phyloP scores from a whole-genome alignment of 2,329 filamentous ascomycete species.

The Colletotrichum tanaceti region DNA sequence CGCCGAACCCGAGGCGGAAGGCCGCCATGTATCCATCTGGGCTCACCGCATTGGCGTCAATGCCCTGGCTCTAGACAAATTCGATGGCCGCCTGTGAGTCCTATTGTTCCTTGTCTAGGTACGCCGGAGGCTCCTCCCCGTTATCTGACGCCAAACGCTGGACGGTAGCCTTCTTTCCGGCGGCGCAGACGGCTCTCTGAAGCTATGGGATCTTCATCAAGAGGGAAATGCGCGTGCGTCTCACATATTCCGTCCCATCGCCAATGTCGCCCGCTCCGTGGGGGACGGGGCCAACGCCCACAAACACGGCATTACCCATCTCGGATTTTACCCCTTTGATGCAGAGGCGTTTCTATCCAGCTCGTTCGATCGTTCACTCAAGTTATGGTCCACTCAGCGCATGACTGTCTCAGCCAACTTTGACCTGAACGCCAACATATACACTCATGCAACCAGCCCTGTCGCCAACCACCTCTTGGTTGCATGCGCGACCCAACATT shows the following conservation, averaged over 20 bases:
- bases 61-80: slow-evolving; percentile 81
- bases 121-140: too few relatives aligned
- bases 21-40: slow-evolving; percentile 52
- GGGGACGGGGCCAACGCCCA: slow-evolving; percentile 56
- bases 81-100: slow-evolving; percentile 79
- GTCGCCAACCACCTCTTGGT: slow-evolving; percentile 80
- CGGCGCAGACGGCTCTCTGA: slow-evolving; percentile 85
- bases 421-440: slow-evolving; percentile 74
- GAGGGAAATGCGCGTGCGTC: slow-evolving; percentile 57
- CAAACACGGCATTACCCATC: slow-evolving; percentile 78
- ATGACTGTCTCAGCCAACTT: slow-evolving; percentile 74
- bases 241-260: slow-evolving; percentile 66
- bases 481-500: slow-evolving; percentile 88
- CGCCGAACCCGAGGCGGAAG: slow-evolving; percentile 24
- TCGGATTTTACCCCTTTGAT: slow-evolving; percentile 84
- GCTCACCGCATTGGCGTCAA: slow-evolving; percentile 85
- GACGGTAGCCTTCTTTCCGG: slow-evolving; percentile 79
- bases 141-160: slow-evolving; percentile 6
- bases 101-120: not conserved
- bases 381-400: slow-evolving; percentile 77
- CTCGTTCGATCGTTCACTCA: slow-evolving; percentile 82
- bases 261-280: slow-evolving; percentile 59
- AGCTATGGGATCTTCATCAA: slow-evolving; percentile 86
- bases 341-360: slow-evolving; percentile 79
- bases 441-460: slow-evolving; percentile 82